These are phyloP conservation scores for Camelina hispida DNA, from an alignment of 345 rosid genomes.

Conservation along the genomic window DNA sequence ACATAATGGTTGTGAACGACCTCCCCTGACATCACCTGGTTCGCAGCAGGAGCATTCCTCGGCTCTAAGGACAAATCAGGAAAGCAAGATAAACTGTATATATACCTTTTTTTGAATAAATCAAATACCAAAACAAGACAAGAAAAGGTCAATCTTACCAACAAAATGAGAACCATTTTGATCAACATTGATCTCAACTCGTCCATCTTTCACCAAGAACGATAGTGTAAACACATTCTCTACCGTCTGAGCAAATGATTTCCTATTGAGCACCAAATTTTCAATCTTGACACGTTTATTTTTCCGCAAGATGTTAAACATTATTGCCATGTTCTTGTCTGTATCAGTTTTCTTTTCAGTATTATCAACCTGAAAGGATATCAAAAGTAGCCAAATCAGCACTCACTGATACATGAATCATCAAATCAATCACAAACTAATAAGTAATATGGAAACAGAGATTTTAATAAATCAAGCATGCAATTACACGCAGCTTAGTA, in stretches of 20 bases:
- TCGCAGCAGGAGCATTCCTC: conserved; percentile 72
- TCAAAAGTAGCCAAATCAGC: conserved; percentile 1
- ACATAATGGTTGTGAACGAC: conserved; percentile 70
- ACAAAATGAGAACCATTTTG: conserved; percentile 64
- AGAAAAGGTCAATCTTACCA: conserved; percentile 50
- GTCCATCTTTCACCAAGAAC: conserved; percentile 85
- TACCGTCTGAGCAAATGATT: conserved; percentile 79
- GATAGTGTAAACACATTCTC: conserved; percentile 90
- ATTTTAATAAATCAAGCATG: background rate
- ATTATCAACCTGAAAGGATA: conserved; percentile 54
- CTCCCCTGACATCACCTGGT: conserved; percentile 56
- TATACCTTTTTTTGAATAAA: conserved; percentile 31
- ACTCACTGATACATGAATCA: background rate
- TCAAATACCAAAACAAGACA: conserved; percentile 6
- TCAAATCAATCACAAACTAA: background rate
- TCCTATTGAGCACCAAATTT: conserved; percentile 67
- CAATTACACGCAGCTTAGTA: background rate
- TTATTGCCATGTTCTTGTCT: conserved; percentile 66
- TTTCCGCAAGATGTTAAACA: conserved; percentile 68
- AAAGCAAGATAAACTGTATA: background rate
- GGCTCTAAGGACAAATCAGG: conserved; percentile 54
- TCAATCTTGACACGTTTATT: conserved; percentile 63
- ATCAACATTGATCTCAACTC: conserved; percentile 62
- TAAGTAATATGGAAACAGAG: background rate
- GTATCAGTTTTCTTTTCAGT: conserved; percentile 71